Evolutionary conservation across 2,329 filamentous ascomycete species (phyloP).

Genomic region (Tolypocladium inflatum): DNA sequence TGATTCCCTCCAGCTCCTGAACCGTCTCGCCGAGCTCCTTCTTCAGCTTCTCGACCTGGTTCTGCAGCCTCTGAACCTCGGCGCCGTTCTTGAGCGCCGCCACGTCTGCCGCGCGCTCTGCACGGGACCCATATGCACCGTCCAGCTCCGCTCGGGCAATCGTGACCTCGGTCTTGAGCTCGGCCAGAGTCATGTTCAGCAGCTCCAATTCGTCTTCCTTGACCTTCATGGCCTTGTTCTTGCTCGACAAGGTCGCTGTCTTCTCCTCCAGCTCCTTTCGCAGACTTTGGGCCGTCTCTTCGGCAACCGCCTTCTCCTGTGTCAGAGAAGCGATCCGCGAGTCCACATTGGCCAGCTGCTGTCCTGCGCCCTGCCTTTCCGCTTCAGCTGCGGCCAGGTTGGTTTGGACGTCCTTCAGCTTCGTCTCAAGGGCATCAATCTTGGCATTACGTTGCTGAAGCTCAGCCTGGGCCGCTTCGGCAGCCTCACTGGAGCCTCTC

Average conservation of each 20-base stretch:
- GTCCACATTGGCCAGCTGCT: constrained; percentile 20
- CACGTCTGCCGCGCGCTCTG: constrained; percentile 48
- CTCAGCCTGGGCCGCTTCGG: constrained; percentile 13
- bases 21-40: constrained; percentile 40
- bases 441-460: constrained; percentile 25
- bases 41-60: constrained; percentile 40
- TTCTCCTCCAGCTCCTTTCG: constrained; percentile 13
- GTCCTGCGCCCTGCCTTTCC: constrained; percentile 25
- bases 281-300: constrained; percentile 16
- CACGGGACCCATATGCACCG: constrained; percentile 49
- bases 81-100: constrained; percentile 40
- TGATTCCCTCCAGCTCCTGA: constrained; percentile 43
- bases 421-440: constrained; percentile 29
- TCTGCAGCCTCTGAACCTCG: constrained; percentile 35
- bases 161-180: constrained; percentile 53
- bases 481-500: constrained; percentile 12
- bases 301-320: constrained; percentile 14
- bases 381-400: constrained; percentile 24
- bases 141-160: constrained; percentile 53
- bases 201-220: constrained; percentile 42
- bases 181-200: constrained; percentile 41
- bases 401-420: constrained; percentile 4
- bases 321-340: constrained; percentile 20
- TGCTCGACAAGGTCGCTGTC: constrained; percentile 12
- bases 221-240: constrained; percentile 34